Evolutionary conservation across 2,329 filamentous ascomycete species (phyloP).

Genomic region (Penicillium occitanis): DNA sequence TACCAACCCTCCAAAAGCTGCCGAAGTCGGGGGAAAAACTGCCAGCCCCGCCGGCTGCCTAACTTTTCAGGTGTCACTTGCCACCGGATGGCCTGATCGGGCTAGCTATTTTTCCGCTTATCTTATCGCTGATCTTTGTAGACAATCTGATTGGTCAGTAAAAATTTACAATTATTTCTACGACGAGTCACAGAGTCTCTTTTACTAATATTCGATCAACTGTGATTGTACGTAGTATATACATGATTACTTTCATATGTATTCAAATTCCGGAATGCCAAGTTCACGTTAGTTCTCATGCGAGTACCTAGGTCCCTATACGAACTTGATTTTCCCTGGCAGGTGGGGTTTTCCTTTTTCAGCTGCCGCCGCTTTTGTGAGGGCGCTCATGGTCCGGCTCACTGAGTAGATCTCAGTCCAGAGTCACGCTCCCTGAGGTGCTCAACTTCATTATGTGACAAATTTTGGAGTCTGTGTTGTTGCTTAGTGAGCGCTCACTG

Average conservation of each 20-base stretch:
- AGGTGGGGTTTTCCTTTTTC: conserved; percentile 10
- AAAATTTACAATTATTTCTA: background rate
- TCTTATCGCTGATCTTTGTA: conserved; percentile 1
- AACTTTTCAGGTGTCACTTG: conserved; percentile 11
- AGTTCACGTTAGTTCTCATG: too few relatives aligned
- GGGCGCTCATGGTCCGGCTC: conserved; percentile 3
- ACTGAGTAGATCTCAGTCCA: conserved; percentile 11
- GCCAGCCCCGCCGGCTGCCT: conserved; percentile 14
- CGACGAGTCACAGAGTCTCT: background rate
- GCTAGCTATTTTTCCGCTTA: background rate
- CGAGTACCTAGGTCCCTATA: background rate
- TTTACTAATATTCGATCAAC: conserved; percentile 3
- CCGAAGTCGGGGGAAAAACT: conserved; percentile 17
- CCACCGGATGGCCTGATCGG: background rate
- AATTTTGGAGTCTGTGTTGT: too few relatives aligned
- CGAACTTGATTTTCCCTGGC: conserved; percentile 9
- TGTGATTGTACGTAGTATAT: too few relatives aligned
- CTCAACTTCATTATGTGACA: too few relatives aligned
- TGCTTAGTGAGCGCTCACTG: too few relatives aligned
- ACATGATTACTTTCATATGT: too few relatives aligned
- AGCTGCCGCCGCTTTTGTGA: conserved; percentile 7
- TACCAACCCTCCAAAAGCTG: conserved; percentile 9
- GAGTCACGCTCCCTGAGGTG: too few relatives aligned
- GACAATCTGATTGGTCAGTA: background rate
- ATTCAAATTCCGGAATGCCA: too few relatives aligned